A percentile compares a stretch with the other conserved stretches of the same genome.
Evolutionary conservation across 805 yeast genomes (phyloP).

Genomic region (Candida odintsovae): DNA sequence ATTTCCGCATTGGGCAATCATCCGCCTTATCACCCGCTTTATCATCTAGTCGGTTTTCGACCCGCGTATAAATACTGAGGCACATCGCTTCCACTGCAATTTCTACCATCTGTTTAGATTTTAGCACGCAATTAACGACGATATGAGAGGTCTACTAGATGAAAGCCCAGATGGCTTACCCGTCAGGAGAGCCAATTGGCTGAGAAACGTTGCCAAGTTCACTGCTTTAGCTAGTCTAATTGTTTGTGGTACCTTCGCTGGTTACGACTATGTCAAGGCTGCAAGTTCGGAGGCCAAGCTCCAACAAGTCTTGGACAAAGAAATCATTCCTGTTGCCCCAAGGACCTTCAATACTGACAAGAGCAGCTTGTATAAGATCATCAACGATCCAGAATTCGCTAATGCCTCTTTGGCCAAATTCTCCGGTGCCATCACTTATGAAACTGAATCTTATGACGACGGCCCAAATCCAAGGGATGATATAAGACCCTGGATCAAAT

Average conservation of each 20-base stretch:
- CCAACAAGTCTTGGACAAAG: background rate
- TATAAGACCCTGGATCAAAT: constrained; percentile 27
- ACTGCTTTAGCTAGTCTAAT: background rate
- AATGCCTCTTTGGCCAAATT: constrained; percentile 38
- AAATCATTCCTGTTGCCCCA: background rate
- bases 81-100: background rate
- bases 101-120: background rate
- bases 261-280: background rate
- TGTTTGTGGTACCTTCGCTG: background rate
- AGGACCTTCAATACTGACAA: background rate
- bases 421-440: constrained; percentile 54
- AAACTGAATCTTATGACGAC: constrained; percentile 56
- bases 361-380: background rate
- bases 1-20: too few relatives aligned
- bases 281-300: background rate
- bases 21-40: too few relatives aligned
- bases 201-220: background rate
- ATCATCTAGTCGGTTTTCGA: background rate
- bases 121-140: background rate
- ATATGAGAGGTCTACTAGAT: background rate
- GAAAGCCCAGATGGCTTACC: background rate
- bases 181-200: background rate
- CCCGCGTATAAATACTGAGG: background rate
- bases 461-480: constrained; percentile 25
- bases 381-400: constrained; percentile 1